These are phyloP conservation scores for Penicillium frequentans DNA, from an alignment of 2,329 filamentous ascomycete species.

Conservation along the genomic window DNA sequence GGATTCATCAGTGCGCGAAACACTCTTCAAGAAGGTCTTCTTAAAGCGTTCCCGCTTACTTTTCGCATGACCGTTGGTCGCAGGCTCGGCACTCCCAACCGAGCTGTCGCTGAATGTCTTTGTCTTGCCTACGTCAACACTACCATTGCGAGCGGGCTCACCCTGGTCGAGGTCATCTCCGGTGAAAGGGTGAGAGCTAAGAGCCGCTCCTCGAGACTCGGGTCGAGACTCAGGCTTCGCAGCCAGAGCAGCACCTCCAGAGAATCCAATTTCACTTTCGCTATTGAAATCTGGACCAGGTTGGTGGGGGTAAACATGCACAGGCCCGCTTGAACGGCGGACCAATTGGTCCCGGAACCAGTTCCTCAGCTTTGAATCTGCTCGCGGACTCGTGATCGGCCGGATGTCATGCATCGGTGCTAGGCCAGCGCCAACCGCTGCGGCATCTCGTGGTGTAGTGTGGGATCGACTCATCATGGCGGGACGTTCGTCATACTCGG, in stretches of 20 bases:
- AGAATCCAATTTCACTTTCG: conserved; percentile 17
- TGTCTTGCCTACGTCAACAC: conserved; percentile 11
- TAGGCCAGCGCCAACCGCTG: conserved; percentile 3
- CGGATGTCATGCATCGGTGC: conserved; percentile 11
- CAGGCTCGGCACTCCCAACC: conserved; percentile 2
- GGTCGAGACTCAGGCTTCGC: conserved; percentile 14
- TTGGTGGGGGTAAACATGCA: conserved; percentile 24
- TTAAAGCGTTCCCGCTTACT: conserved; percentile 27
- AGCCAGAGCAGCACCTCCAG: conserved; percentile 23
- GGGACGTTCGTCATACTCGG: not conserved
- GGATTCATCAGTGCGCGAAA: conserved; percentile 21
- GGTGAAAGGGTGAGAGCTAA: conserved; percentile 34
- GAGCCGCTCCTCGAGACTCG: conserved; percentile 23
- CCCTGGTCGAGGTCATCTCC: conserved; percentile 22
- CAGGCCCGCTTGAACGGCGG: conserved; percentile 28
- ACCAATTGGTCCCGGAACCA: conserved; percentile 36
- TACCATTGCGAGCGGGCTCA: conserved; percentile 13
- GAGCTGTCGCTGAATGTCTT: conserved; percentile 16
- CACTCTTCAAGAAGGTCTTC: conserved; percentile 27
- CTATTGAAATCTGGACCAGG: conserved; percentile 20
- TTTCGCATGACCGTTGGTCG: conserved; percentile 17
- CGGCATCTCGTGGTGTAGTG: conserved; percentile 13
- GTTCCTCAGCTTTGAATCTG: conserved; percentile 35
- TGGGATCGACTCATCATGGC: not conserved
- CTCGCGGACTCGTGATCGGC: conserved; percentile 24